These are phyloP conservation scores for Kodamaea sp. DNA, from an alignment of 1,139 yeast genomes.

Conservation along the genomic window DNA sequence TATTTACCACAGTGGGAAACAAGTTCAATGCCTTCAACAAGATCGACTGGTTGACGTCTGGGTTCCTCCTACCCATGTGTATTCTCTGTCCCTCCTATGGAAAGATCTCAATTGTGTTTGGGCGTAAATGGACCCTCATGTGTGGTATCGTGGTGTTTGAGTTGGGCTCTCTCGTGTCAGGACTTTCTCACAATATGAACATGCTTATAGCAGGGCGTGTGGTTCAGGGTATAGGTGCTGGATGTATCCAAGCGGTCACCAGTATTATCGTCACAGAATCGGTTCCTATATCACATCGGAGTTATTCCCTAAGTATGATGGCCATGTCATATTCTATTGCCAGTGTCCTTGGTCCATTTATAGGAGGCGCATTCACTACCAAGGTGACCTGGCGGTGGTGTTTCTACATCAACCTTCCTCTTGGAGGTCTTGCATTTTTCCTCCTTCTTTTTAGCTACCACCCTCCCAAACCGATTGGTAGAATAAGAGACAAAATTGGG, in stretches of 20 bases:
- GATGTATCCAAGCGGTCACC: slow-evolving; percentile 21
- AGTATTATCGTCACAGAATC: slow-evolving; percentile 21
- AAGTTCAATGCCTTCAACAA: slow-evolving; percentile 19
- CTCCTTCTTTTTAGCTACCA: slow-evolving; percentile 17
- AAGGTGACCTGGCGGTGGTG: slow-evolving; percentile 29
- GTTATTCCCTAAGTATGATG: slow-evolving; percentile 19
- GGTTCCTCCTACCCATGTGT: slow-evolving; percentile 24
- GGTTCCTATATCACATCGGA: slow-evolving; percentile 21
- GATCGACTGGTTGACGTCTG: slow-evolving; percentile 25
- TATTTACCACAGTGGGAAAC: slow-evolving; percentile 21
- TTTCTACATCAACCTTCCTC: slow-evolving; percentile 27
- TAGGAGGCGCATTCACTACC: slow-evolving; percentile 26
- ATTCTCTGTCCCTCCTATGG: slow-evolving; percentile 24
- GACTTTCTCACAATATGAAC: slow-evolving; percentile 20
- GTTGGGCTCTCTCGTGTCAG: slow-evolving; percentile 22
- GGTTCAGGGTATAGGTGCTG: slow-evolving; percentile 26
- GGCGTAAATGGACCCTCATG: slow-evolving; percentile 20
- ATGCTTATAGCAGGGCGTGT: slow-evolving; percentile 26
- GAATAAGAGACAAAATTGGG: slow-evolving; percentile 7
- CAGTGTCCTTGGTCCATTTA: slow-evolving; percentile 25
- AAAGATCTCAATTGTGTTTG: slow-evolving; percentile 23
- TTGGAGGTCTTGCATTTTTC: slow-evolving; percentile 22
- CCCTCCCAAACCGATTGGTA: slow-evolving; percentile 19
- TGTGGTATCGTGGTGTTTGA: slow-evolving; percentile 22
- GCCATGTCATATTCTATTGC: slow-evolving; percentile 24